Evolutionary conservation across 129 eudicot species (phyloP), one percentile per base, ranked within the genome.

Genomic region (Silybum marianum): DNA sequence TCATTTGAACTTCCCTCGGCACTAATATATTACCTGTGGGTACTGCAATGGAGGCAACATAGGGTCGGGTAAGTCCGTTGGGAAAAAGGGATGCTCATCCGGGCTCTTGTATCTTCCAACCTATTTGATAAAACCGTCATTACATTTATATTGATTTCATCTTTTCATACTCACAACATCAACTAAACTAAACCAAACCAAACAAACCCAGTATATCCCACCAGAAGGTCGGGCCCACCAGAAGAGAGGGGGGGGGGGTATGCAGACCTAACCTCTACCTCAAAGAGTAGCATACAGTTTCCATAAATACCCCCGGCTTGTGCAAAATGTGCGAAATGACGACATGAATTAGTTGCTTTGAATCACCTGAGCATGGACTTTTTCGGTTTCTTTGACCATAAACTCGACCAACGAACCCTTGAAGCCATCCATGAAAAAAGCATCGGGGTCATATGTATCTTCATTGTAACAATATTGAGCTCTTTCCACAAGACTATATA

Each of bases 1-100:
- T 58, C 66, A 58, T 58, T 18, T 58, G 65, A 58, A 58, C 66
- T 58, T n/a, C 66, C 66, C 66, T 1, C 7, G 6, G 9, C 66
- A 10, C 66, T 58, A 58, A 58, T 65, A 28, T 21, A 71, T 84
- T 85, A 95, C 99, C 90, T 80, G 93, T 7, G 99, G 99, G 82
- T 89, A 95, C 68, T 91, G 84, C 76, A 91, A 76, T 81, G 95
- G 95, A 8, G 99, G 98, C 83, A 89, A 79, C 88, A 95, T 14
- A 6, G 99, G 90, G 18, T 87, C 87, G 6, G 93, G 97, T 62
- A 95, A 86, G 71, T 84, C 90, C n/a, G 87, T 77, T 23, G 97
- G 91, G 81, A 95, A 95, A 90, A 92, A 95, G 38, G 98, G 93
- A 85, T 95, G 98, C 82, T 95, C 99, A 24, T 95, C 99, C 0